These are phyloP conservation scores for Botryosphaeria dothidea DNA, from an alignment of 2,329 filamentous ascomycete genomes.

Conservation along the genomic window DNA sequence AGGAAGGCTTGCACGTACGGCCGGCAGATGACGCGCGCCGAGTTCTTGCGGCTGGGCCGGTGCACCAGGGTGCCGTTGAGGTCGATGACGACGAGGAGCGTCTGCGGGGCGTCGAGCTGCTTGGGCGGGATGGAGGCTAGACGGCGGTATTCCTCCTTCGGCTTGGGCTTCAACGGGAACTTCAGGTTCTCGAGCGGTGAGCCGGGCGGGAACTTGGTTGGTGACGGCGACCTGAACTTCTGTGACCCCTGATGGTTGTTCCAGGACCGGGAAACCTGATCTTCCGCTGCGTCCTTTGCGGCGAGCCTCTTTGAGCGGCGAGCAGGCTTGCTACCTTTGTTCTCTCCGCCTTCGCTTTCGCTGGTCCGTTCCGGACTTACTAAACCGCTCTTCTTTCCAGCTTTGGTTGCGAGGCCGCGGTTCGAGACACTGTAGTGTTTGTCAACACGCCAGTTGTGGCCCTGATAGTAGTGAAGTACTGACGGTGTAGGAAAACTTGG, in stretches of 20 bases:
- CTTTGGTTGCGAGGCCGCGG: background rate
- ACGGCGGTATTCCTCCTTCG: conserved; percentile 63
- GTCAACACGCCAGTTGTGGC: conserved; percentile 18
- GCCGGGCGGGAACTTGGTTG: background rate
- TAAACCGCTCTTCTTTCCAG: background rate
- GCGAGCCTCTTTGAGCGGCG: background rate
- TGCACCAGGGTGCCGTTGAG: conserved; percentile 88
- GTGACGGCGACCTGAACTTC: background rate
- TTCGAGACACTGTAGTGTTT: conserved; percentile 9
- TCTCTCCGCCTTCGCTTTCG: background rate
- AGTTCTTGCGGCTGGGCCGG: conserved; percentile 56
- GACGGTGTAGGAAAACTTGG: background rate
- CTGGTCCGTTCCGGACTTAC: background rate
- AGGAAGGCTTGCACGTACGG: conserved; percentile 71
- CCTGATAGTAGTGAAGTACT: background rate
- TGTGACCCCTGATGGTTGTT: background rate
- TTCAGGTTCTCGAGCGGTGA: background rate
- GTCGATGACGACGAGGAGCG: conserved; percentile 82
- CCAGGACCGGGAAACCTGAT: no score
- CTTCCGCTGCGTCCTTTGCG: background rate
- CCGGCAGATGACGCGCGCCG: conserved; percentile 62
- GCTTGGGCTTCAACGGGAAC: conserved; percentile 55
- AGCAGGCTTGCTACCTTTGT: background rate
- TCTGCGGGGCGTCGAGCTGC: conserved; percentile 50
- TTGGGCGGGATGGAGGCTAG: conserved; percentile 49